phyloP scores from a whole-genome alignment of 2,329 filamentous ascomycete species.

The Nemania sp. region DNA sequence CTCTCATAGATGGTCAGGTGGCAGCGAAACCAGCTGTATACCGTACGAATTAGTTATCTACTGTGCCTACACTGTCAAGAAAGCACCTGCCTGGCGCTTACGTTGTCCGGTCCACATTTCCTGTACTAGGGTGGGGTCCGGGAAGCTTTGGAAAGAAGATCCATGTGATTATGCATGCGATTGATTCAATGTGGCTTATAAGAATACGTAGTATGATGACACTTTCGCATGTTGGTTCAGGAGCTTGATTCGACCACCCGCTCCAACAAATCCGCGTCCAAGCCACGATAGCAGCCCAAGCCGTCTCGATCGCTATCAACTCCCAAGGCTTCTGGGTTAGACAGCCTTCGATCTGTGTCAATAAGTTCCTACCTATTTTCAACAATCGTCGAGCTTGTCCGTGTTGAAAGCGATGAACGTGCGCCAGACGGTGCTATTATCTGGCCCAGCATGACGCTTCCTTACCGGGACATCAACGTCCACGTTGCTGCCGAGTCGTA shows the following conservation, averaged over 20 bases:
- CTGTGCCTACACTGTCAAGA: not conserved
- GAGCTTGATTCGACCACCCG: not conserved
- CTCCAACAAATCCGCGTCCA: not conserved
- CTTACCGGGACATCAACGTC: constrained; percentile 96
- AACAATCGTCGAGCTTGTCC: not conserved
- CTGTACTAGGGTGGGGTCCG: not conserved
- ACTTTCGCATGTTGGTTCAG: constrained; percentile 8
- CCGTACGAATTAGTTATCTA: not conserved
- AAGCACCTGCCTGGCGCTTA: no score
- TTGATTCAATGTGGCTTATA: constrained; percentile 11
- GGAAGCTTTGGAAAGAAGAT: not conserved
- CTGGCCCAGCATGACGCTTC: constrained; percentile 49
- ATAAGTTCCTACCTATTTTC: not conserved
- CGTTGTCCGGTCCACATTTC: not conserved
- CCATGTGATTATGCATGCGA: constrained; percentile 8
- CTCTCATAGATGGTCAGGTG: constrained; percentile 12
- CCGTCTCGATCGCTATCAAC: not conserved
- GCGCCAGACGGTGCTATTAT: constrained; percentile 5
- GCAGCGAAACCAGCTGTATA: not conserved
- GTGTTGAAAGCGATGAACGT: constrained; percentile 17
- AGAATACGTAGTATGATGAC: constrained; percentile 16
- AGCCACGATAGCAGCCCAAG: not conserved
- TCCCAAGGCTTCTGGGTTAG: constrained; percentile 5
- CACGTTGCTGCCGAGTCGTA: constrained; percentile 91
- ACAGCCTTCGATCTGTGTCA: not conserved